phyloP scores from a whole-genome alignment of 495 filamentous ascomycete genomes.

The Pseudevernia furfuracea region DNA sequence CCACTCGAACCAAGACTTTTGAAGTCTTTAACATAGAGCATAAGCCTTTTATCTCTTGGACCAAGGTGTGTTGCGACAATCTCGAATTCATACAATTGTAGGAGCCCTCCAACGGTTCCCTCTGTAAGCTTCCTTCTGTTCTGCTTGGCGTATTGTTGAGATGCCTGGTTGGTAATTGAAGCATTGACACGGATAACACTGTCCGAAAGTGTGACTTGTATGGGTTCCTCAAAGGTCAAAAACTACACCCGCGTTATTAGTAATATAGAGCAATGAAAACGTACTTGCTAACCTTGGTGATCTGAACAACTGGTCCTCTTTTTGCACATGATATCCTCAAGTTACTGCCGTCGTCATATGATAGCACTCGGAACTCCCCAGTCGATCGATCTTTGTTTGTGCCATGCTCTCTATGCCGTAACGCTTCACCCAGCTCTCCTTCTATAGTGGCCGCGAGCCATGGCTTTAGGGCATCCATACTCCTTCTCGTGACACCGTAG shows the following conservation, averaged over 20 bases:
- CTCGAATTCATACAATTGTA: slow-evolving; percentile 37
- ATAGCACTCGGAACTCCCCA: slow-evolving; percentile 1
- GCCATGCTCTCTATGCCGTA: neutral
- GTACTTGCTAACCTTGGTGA: slow-evolving; percentile 22
- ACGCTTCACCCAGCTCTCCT: neutral
- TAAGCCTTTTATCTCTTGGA: slow-evolving; percentile 27
- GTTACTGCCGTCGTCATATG: slow-evolving; percentile 37
- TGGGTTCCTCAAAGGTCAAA: slow-evolving; percentile 17
- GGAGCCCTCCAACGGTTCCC: slow-evolving; percentile 28
- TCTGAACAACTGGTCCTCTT: slow-evolving; percentile 20
- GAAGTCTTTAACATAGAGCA: slow-evolving; percentile 35
- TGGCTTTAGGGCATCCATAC: neutral
- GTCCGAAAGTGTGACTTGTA: slow-evolving; percentile 34
- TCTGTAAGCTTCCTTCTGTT: slow-evolving; percentile 24
- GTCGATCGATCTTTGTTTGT: slow-evolving; percentile 4
- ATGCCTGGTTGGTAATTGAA: slow-evolving; percentile 25
- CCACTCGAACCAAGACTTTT: slow-evolving; percentile 29
- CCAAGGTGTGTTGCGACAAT: slow-evolving; percentile 32
- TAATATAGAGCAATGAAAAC: slow-evolving; percentile 14
- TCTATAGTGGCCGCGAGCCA: neutral
- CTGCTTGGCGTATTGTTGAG: slow-evolving; percentile 25
- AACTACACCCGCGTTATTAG: slow-evolving; percentile 25
- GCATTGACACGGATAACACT: slow-evolving; percentile 35
- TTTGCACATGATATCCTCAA: slow-evolving; percentile 30
- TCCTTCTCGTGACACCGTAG: neutral